Evolutionary conservation across 495 filamentous ascomycete species (phyloP), one percentile per base, ranked within the genome.

Genomic region (Penicillium atrosanguineum): DNA sequence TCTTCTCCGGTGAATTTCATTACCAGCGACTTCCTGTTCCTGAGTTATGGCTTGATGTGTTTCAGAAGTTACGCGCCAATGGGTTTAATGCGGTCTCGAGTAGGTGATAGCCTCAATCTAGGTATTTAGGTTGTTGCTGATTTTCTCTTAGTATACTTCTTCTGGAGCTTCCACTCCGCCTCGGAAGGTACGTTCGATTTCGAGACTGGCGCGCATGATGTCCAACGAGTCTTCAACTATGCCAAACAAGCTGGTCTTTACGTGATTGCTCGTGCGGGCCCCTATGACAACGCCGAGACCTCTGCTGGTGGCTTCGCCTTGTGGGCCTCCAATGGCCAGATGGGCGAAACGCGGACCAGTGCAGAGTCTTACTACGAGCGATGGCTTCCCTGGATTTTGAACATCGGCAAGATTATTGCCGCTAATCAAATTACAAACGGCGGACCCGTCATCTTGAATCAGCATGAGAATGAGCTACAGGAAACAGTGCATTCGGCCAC

Each of bases 1-100:
- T 85, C 42, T 83, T 78, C 60, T 73, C 81, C 0, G 83, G 79
- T 14, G 81, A 86, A 62, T 79, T 85, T 19, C 81, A 85, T 53
- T 83, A 81, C 48, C 71, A 71, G 66, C 71, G 82, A 41, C 67
- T 82, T 9, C 82, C 82, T 0, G 79, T 82, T 4, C 83, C 82
- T 0, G 79, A 80, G 29, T 55, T 86, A 14, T 86, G 83, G 82
- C 62, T 76, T 5, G 83, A 86, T 63, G 65, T 85, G n/a, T 74
- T 85, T 11, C 71, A 86, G 56, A 87, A 87, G 58, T 65, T 85
- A 40, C 79, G 80, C 53, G 80, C 83, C 2, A 75, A 76, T 42
- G 82, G 83, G 0, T 81, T 75, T 26, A 84, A 82, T 59, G 74
- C 81, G 20, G 68, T 81, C 15, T 74, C 67, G 1, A 49, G 66